These are phyloP conservation scores for Pseudopyricularia javanii DNA, from an alignment of 2,329 filamentous ascomycete species.

Conservation along the genomic window DNA sequence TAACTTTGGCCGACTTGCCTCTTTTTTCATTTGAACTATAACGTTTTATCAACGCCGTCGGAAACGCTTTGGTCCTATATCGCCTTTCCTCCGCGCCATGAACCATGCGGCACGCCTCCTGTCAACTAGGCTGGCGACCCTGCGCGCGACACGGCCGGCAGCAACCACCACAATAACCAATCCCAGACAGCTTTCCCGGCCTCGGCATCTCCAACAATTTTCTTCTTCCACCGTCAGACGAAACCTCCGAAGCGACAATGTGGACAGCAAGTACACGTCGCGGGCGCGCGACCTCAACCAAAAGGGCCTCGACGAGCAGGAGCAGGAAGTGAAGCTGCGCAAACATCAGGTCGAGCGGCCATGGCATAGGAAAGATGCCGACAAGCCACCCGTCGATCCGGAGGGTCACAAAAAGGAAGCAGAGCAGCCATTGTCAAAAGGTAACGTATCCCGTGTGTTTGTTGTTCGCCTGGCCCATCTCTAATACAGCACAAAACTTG, in stretches of 20 bases:
- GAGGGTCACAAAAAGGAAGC: conserved; percentile 12
- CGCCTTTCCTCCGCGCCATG: background rate
- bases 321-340: conserved; percentile 30
- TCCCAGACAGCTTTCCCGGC: background rate
- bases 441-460: conserved; percentile 8
- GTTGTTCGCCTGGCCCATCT: background rate
- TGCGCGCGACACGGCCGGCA: background rate
- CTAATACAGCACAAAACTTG: background rate
- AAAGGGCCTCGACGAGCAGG: conserved; percentile 20
- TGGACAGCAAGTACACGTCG: conserved; percentile 9
- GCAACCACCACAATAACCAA: background rate
- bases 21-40: no score
- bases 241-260: background rate
- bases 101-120: background rate
- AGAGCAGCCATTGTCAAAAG: conserved; percentile 16
- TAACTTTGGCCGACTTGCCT: no score
- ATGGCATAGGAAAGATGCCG: conserved; percentile 53
- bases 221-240: background rate
- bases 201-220: background rate
- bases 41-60: no score
- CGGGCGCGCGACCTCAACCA: conserved; percentile 17
- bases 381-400: conserved; percentile 16
- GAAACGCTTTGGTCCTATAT: background rate
- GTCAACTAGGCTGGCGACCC: background rate
- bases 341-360: conserved; percentile 47